A percentile compares a stretch with the other conserved stretches of the same genome.
Conservation (phyloP, 1,139 yeast genomes). For the Yamadazyma jaroonii region DNA sequence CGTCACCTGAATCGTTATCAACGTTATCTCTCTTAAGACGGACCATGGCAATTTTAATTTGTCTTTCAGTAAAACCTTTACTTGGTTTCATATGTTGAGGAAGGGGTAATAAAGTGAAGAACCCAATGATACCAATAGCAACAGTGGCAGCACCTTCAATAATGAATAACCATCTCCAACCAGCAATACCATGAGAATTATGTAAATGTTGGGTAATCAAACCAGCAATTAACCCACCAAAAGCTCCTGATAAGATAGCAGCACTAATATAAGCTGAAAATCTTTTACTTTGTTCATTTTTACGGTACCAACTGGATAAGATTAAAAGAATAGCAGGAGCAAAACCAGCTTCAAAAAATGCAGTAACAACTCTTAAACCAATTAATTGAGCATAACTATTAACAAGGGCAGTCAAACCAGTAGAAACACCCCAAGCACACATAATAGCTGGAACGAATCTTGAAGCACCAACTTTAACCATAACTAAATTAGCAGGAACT, state of each 20-base stretch:
- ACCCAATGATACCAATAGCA: constrained; percentile 25
- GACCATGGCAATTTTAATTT: constrained; percentile 7
- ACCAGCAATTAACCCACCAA: constrained; percentile 16
- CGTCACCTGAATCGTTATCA: constrained; percentile 9
- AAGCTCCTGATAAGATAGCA: constrained; percentile 19
- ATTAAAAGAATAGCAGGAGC: constrained; percentile 22
- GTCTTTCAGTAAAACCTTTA: constrained; percentile 9
- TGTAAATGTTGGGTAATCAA: constrained; percentile 23
- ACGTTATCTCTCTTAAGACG: constrained; percentile 9
- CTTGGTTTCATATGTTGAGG: constrained; percentile 10
- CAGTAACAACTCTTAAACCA: constrained; percentile 21
- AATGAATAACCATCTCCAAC: constrained; percentile 38
- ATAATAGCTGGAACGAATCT: constrained; percentile 27
- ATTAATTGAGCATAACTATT: constrained; percentile 16
- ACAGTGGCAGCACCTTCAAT: constrained; percentile 33
- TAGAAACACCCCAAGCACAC: constrained; percentile 22
- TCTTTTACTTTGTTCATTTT: constrained; percentile 20
- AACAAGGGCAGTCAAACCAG: constrained; percentile 19
- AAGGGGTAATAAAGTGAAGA: constrained; percentile 15
- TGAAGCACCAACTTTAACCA: constrained; percentile 27
- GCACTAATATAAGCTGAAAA: constrained; percentile 21
- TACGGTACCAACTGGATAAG: constrained; percentile 24
- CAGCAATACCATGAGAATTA: constrained; percentile 20
- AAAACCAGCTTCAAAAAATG: constrained; percentile 26
- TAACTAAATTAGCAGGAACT: constrained; percentile 27